These are phyloP conservation scores for Colletotrichum coccodes DNA, from an alignment of 2,329 filamentous ascomycete genomes.

Conservation along the genomic window DNA sequence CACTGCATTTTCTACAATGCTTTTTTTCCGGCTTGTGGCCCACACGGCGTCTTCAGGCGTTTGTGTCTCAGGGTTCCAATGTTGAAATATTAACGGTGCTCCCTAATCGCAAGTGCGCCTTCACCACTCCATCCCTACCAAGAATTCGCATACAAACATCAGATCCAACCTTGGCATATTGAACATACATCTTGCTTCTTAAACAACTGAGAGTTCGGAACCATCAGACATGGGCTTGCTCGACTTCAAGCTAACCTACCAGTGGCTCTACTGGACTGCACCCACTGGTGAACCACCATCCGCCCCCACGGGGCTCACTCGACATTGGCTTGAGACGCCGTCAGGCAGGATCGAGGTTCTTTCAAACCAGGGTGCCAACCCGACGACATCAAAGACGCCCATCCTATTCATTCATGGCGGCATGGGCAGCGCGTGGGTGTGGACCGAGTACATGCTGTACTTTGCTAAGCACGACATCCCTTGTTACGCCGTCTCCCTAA, in stretches of 20 bases:
- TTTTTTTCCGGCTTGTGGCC: conserved; percentile 17
- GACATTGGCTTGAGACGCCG: conserved; percentile 54
- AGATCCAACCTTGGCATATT: not conserved
- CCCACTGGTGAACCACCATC: conserved; percentile 38
- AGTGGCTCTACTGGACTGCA: conserved; percentile 43
- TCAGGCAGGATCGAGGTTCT: conserved; percentile 61
- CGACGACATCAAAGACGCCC: conserved; percentile 39
- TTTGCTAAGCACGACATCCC: conserved; percentile 55
- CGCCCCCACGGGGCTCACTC: conserved; percentile 52
- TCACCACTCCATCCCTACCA: not conserved
- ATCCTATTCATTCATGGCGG: conserved; percentile 65
- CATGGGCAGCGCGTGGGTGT: conserved; percentile 63
- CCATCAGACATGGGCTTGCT: conserved; percentile 29
- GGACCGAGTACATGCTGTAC: conserved; percentile 61
- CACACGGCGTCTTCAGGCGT: not conserved
- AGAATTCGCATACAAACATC: no score
- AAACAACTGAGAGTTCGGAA: no score
- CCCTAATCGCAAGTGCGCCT: not conserved
- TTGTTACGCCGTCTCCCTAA: conserved; percentile 62
- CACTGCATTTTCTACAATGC: not conserved
- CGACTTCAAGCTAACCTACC: conserved; percentile 44
- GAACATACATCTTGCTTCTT: not conserved
- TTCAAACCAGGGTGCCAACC: conserved; percentile 45
- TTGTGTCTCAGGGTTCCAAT: not conserved
- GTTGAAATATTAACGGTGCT: not conserved